A percentile compares a stretch with the other conserved stretches of the same genome.
Conservation (phyloP, 257 asterid genomes). For the Solanum pimpinellifolium region DNA sequence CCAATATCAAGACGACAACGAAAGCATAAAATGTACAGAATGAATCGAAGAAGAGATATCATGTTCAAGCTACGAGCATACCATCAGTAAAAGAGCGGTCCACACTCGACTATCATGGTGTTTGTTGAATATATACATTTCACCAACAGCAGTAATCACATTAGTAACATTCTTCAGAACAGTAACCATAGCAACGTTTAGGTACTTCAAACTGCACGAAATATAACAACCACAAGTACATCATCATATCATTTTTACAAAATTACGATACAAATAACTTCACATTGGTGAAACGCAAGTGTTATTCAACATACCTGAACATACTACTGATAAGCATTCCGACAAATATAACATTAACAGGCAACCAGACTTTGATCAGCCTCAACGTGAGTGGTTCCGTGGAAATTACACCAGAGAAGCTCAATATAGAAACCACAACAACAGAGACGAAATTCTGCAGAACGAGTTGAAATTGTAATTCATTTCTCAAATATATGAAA, state of each 20-base stretch:
- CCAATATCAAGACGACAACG: not conserved
- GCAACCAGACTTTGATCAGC: slow-evolving; percentile 82
- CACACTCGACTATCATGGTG: slow-evolving; percentile 84
- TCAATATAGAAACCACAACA: slow-evolving; percentile 42
- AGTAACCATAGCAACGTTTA: slow-evolving; percentile 95
- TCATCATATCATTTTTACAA: not conserved
- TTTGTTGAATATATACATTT: slow-evolving; percentile 84
- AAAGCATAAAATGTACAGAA: not conserved
- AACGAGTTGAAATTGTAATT: not conserved
- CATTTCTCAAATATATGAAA: not conserved
- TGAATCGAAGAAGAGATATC: not conserved
- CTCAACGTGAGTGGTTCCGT: slow-evolving; percentile 86
- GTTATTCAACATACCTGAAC: slow-evolving; percentile 42
- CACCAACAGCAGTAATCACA: slow-evolving; percentile 96
- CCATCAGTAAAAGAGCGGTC: slow-evolving; percentile 94
- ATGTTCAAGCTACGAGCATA: slow-evolving; percentile 8
- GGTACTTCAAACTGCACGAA: slow-evolving; percentile 65
- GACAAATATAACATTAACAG: slow-evolving; percentile 80
- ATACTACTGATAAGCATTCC: slow-evolving; percentile 94
- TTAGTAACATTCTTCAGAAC: slow-evolving; percentile 94
- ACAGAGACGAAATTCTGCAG: slow-evolving; percentile 76
- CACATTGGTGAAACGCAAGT: not conserved
- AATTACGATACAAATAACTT: not conserved
- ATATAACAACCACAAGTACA: not conserved
- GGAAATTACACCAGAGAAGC: slow-evolving; percentile 50